Conservation (phyloP, 129 eudicot species). For the Saussurea involucrata region DNA sequence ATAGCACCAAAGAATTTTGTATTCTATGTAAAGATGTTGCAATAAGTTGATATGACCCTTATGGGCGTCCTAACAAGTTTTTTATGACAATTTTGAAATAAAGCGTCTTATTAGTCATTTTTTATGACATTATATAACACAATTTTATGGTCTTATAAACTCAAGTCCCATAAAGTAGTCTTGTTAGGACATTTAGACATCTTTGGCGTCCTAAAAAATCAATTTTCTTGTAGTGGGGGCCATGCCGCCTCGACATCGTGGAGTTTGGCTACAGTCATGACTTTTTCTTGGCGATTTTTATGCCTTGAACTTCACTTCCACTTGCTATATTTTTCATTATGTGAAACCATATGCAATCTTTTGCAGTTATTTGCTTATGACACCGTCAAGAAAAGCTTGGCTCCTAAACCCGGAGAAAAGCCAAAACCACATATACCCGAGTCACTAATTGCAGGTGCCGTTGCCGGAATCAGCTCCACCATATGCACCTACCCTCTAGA, state of each 20-base stretch:
- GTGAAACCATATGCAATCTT: conserved; percentile 14
- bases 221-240: background rate
- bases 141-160: background rate
- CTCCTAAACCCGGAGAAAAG: conserved; percentile 70
- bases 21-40: background rate
- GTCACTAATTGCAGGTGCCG: conserved; percentile 79
- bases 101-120: background rate
- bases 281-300: background rate
- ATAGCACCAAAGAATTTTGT: background rate
- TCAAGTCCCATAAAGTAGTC: background rate
- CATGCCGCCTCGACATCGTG: background rate
- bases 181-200: background rate
- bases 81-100: background rate
- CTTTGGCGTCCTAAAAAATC: background rate
- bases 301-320: background rate
- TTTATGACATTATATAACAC: background rate
- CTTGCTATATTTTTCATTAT: background rate
- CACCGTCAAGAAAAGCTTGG: conserved; percentile 66
- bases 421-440: conserved; percentile 63
- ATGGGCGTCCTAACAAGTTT: background rate
- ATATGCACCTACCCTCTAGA: conserved; percentile 86
- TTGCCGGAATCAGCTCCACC: conserved; percentile 91
- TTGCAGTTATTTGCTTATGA: conserved; percentile 77
- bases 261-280: background rate
- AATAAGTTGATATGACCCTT: background rate